Evolutionary conservation across 1,139 yeast species (phyloP), one percentile per base, ranked within the genome.

Genomic region (Yamadazyma membranifaciens): DNA sequence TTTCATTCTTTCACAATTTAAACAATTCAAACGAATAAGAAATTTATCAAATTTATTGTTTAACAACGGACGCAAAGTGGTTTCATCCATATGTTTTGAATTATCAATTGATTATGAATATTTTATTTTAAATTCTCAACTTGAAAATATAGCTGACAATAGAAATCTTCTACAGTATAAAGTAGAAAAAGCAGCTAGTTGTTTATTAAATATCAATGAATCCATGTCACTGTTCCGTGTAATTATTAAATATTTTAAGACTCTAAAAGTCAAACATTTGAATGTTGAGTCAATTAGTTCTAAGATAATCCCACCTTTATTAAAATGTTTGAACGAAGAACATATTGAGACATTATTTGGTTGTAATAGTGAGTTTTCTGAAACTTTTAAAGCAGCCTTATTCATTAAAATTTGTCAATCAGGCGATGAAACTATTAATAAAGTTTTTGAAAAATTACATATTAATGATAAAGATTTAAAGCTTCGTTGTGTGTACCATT

Each of bases 11-110:
- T 33, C 39, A 1, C 46, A 50, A 16, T 59, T 55, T 44, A 51
- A 51, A 9, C 63, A 63, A 38, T 33, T 40, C 7, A 64, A 62
- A 40, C 48, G 73, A 37, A 52, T 66, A 9, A 51, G 63, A 40
- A 63, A 63, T 43, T 37, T 65, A 4, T 59, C 69, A 4, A 59
- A 60, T 43, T 38, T 65, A 4, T 44, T 54, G 25, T 60, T 42
- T 42, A 57, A 51, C 37, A 54, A 17, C 56, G 62, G 31, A 5
- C n/a, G 5, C 4, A 31, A 31, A 25, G 2, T n/a, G 5, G 16
- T 24, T 4, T 31, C 42, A 9, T 36, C 6, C 39, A 40, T 12
- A 15, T 39, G 22, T 14, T 55, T 59, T 51, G 45, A 44, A 14
- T 17, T 46, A 6, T 47, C 62, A 6, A 41, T 63, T 15, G 52